phyloP scores from a whole-genome alignment of 2,329 filamentous ascomycete genomes.

The Cytospora piceicola region DNA sequence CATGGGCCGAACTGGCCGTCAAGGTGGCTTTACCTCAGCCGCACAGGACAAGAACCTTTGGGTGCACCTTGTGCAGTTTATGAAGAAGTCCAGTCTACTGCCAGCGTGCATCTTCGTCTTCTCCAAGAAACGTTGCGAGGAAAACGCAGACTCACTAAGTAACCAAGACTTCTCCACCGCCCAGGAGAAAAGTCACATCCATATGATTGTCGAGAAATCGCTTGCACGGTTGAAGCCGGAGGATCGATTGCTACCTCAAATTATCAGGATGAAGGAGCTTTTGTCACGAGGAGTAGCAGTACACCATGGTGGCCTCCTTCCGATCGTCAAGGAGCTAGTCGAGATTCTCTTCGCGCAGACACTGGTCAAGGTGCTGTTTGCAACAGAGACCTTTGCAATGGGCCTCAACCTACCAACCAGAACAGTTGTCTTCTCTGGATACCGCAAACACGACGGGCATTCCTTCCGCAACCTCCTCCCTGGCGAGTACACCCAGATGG shows the following conservation, averaged over 20 bases:
- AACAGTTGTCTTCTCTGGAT: conserved; percentile 96
- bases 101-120: conserved; percentile 98
- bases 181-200: conserved; percentile 91
- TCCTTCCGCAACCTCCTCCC: conserved; percentile 88
- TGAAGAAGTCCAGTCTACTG: conserved; percentile 83
- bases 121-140: conserved; percentile 95
- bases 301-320: conserved; percentile 90
- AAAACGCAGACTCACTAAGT: conserved; percentile 92
- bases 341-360: conserved; percentile 96
- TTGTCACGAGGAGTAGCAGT: conserved; percentile 90
- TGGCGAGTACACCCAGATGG: conserved; percentile 99
- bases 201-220: conserved; percentile 97
- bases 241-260: conserved; percentile 88
- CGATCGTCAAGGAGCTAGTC: conserved; percentile 97
- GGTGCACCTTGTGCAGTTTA: conserved; percentile 91
- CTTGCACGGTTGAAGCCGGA: conserved; percentile 89
- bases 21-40: conserved; percentile 83
- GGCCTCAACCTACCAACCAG: conserved; percentile 93
- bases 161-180: conserved; percentile 96
- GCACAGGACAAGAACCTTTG: conserved; percentile 96
- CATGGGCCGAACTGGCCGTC: conserved; percentile 84
- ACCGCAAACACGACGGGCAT: conserved; percentile 93
- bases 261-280: conserved; percentile 82
- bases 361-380: conserved; percentile 94
- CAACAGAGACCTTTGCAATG: conserved; percentile 98